These are phyloP conservation scores for Botrytis sinoallii DNA, from an alignment of 2,329 filamentous ascomycete species.

Conservation along the genomic window DNA sequence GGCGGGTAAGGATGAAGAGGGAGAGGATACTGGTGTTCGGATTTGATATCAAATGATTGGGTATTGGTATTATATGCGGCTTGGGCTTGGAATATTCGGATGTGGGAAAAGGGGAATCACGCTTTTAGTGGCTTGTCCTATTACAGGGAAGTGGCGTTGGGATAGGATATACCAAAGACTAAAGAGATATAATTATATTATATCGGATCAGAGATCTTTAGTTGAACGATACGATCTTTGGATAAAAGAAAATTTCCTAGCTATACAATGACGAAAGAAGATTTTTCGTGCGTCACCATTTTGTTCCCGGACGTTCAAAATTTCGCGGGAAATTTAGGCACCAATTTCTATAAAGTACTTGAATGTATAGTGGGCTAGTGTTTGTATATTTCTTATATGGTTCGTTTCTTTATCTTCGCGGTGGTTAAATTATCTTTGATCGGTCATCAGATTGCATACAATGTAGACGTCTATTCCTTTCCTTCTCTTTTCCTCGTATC, in stretches of 20 bases:
- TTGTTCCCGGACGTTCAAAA: not conserved
- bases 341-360: not conserved
- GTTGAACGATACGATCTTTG: not conserved
- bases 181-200: not conserved
- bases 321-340: not conserved
- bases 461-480: not conserved
- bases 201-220: not conserved
- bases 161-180: not conserved
- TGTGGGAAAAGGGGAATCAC: not conserved
- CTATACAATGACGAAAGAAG: not conserved
- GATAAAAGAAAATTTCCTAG: not conserved
- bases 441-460: too few relatives aligned
- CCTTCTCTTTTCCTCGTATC: not conserved
- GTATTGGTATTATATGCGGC: not conserved
- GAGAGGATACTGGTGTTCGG: conserved; percentile 28
- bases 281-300: not conserved
- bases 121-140: not conserved
- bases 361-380: not conserved
- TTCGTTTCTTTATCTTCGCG: not conserved
- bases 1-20: conserved; percentile 42
- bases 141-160: not conserved
- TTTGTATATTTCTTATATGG: not conserved
- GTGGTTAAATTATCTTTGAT: too few relatives aligned
- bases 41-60: not conserved
- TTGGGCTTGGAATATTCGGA: not conserved